Evolutionary conservation across 371 early-diverging fungal species (phyloP).

Genomic region (Mucor indicus): DNA sequence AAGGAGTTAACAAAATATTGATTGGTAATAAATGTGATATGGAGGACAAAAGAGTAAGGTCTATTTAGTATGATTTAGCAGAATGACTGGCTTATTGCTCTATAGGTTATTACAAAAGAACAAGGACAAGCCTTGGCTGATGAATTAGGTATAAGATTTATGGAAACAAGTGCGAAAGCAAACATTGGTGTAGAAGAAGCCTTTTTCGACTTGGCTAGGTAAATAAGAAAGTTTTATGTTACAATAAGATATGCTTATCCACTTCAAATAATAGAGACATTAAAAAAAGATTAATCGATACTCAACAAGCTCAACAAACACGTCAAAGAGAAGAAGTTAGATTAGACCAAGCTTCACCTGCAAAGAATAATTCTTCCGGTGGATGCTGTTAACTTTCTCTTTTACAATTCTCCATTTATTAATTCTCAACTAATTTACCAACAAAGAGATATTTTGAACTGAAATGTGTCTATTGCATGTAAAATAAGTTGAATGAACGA

Average conservation of each 20-base stretch:
- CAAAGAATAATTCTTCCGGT: conserved; percentile 20
- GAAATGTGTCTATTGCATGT: conserved; percentile 12
- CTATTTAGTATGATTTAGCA: neutral
- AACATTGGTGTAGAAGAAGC: conserved; percentile 97
- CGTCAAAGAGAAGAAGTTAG: conserved; percentile 47
- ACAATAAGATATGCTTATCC: neutral
- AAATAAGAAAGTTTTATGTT: conserved; percentile 1
- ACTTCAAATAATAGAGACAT: conserved; percentile 34
- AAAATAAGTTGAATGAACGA: neutral
- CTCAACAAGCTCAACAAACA: conserved; percentile 48
- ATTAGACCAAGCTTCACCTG: conserved; percentile 29
- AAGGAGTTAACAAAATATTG: conserved; percentile 96
- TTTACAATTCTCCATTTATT: neutral
- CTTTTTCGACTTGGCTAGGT: conserved; percentile 95
- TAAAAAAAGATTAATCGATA: conserved; percentile 51
- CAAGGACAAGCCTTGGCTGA: conserved; percentile 86
- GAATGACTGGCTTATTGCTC: neutral
- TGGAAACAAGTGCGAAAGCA: conserved; percentile 97
- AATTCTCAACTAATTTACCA: conserved; percentile 22
- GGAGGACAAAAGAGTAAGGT: conserved; percentile 75
- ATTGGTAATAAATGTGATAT: conserved; percentile 99
- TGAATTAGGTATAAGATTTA: conserved; percentile 85
- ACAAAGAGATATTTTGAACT: conserved; percentile 19
- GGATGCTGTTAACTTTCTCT: conserved; percentile 15
- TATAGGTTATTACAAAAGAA: conserved; percentile 61